phyloP scores from a whole-genome alignment of 306 rosid genomes.

The Pterocarpus macrocarpus region DNA sequence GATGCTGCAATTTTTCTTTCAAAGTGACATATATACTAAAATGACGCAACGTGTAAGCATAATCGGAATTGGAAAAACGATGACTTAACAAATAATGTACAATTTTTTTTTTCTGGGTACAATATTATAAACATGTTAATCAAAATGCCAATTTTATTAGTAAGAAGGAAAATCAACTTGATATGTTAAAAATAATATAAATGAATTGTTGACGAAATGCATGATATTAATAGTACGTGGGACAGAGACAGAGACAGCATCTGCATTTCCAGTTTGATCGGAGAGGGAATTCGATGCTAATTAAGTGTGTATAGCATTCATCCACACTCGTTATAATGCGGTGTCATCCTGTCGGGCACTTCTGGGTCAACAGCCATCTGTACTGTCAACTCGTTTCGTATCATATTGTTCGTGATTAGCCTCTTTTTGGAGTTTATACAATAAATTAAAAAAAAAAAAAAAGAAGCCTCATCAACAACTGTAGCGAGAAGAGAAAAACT shows the following conservation, averaged over 20 bases:
- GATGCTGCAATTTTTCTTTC: not conserved
- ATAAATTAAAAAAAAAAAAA: not conserved
- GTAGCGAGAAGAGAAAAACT: not conserved
- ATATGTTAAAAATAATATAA: not conserved
- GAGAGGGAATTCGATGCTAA: constrained; percentile 5
- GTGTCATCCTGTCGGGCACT: no score
- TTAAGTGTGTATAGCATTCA: not conserved
- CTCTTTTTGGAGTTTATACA: not conserved
- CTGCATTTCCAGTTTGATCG: constrained; percentile 42
- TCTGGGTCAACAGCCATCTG: constrained; percentile 12
- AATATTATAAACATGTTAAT: not conserved
- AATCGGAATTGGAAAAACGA: not conserved
- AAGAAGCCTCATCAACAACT: constrained; percentile 4
- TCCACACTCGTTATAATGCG: not conserved
- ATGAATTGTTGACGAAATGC: constrained; percentile 2
- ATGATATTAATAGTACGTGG: not conserved
- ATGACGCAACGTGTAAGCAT: not conserved
- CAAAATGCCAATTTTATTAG: not conserved
- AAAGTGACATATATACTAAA: not conserved
- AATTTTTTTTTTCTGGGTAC: not conserved
- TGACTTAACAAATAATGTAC: not conserved
- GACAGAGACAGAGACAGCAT: not conserved
- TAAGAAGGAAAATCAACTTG: not conserved
- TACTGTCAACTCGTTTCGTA: not conserved
- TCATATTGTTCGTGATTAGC: not conserved